Evolutionary conservation across 306 rosid species (phyloP), one percentile per base, ranked within the genome.

Genomic region (Dalbergia cultrata): DNA sequence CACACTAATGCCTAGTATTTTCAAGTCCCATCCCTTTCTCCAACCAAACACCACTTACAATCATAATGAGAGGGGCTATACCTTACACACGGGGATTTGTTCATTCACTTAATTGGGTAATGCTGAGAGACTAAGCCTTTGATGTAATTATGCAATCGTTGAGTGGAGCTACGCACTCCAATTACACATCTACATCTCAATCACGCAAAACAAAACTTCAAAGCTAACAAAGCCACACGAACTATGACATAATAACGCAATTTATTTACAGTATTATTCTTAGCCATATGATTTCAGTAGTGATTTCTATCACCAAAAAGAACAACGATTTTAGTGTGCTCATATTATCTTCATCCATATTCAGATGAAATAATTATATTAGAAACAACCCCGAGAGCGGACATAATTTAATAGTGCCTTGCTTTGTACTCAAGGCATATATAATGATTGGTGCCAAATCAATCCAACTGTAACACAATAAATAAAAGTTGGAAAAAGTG

Each of bases 161-260:
- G 76, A 83, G 85, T 65, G 88, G 81, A 84, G 77, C 73, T 43
- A 67, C 9, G 54, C 64, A 37, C n/a, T 80, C 85, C 78, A 83
- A 85, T 85, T 85, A 64, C 84, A 67, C 83, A 80, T 84, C 86
- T 74, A 63, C 61, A 57, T 84, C 80, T 81, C 85, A 77, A 94
- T 94, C 91, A 92, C 88, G 82, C 87, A 86, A 67, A 83, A 64
- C 91, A 87, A 90, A 90, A 91, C 98, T 92, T 94, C 86, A 90
- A 92, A 90, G 98, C 93, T 86, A 94, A 92, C 80, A 84, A 82
- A 63, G 67, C 68, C 70, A 59, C 78, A 43, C 43, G 59, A 80
- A 67, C 67, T 53, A 21, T 39, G 62, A 61, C 58, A 52, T 62
- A 43, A 21, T 39, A 59, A 8, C 21, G 45, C 70, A 68, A 14